Percentiles rank a stretch among this genome's conserved stretches.
Evolutionary conservation across 257 asterid species (phyloP).

Genomic region (Nicotiana paniculata): DNA sequence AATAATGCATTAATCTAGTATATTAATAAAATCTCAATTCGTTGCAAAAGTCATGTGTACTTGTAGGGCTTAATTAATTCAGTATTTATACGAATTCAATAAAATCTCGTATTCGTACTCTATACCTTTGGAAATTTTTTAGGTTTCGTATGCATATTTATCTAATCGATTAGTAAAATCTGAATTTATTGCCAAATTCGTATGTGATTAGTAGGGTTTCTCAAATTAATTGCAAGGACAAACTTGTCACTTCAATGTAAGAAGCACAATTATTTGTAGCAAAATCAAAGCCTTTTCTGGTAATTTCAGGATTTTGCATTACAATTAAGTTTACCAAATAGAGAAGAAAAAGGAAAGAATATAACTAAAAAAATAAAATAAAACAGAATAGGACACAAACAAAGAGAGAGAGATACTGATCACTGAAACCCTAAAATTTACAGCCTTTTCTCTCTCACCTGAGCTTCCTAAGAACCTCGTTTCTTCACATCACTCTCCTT

Average conservation of each 20-base stretch:
- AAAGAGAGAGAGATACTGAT: slow-evolving; percentile 8
- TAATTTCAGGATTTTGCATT: not conserved
- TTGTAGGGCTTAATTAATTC: not conserved
- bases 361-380: not conserved
- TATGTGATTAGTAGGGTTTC: not conserved
- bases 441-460: slow-evolving; percentile 5
- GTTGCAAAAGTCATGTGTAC: not conserved
- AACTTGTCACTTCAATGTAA: not conserved
- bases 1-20: not conserved
- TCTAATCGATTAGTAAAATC: too few species aligned
- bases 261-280: not conserved
- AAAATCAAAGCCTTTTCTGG: not conserved
- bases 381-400: slow-evolving; percentile 1
- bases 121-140: too few species aligned
- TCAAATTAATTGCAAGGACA: not conserved
- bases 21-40: not conserved
- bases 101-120: not conserved
- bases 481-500: not conserved
- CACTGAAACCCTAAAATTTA: slow-evolving; percentile 10
- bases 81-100: not conserved
- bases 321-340: not conserved
- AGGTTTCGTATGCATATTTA: too few species aligned
- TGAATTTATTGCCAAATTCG: not conserved
- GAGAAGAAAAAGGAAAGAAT: not conserved
- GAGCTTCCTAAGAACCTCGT: not conserved